phyloP scores from a whole-genome alignment of 139 green algal species.

The Ulvella scutata region DNA sequence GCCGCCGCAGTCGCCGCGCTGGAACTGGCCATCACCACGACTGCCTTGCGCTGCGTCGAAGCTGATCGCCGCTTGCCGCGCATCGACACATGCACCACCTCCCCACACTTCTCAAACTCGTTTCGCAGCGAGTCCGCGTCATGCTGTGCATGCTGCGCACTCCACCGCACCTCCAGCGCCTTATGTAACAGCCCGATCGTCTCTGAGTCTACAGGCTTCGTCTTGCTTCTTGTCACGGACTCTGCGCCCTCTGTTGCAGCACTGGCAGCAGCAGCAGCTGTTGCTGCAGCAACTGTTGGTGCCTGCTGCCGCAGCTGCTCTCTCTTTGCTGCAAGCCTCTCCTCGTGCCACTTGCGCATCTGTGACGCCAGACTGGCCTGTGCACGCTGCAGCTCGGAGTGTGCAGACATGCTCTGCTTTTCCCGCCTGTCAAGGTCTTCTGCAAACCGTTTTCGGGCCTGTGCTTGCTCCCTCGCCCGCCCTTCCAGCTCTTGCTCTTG shows the following conservation, averaged over 20 bases:
- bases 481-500: not conserved
- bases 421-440: not conserved
- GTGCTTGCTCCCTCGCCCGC: not conserved
- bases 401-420: not conserved
- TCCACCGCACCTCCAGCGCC: not conserved
- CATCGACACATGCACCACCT: not conserved
- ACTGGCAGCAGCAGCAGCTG: not conserved
- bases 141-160: not conserved
- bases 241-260: not conserved
- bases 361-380: not conserved
- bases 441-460: not conserved
- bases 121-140: not conserved
- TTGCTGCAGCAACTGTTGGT: not conserved
- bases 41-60: not conserved
- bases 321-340: not conserved
- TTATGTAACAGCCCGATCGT: not conserved
- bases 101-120: not conserved
- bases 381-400: not conserved
- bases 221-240: no score
- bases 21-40: not conserved
- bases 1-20: not conserved
- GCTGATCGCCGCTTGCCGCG: not conserved
- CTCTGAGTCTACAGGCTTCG: not conserved
- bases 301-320: not conserved
- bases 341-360: not conserved